Evolutionary conservation across 176 grass and related monocot species (phyloP), one percentile per base, ranked within the genome.

Genomic region (Triticum monococcum): DNA sequence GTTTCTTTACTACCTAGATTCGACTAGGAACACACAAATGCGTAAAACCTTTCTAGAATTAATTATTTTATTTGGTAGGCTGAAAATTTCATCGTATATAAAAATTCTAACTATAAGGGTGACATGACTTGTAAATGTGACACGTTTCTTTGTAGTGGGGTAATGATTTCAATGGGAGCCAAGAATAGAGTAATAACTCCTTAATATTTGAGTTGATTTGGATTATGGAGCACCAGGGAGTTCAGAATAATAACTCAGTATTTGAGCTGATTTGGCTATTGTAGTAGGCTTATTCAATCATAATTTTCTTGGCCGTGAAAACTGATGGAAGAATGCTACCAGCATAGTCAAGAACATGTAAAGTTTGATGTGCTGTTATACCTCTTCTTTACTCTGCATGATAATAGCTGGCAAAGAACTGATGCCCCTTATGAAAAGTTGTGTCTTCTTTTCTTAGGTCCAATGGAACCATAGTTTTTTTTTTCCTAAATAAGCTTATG

Each of bases 161-260:
- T 50, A 16, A 5, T 85, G 9, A 22, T 74, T 20, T 62, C 23
- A 57, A 20, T 60, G 14, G 80, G 77, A 22, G 35, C 57, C 12
- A 59, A 37, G 8, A 43, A 84, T 66, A 66, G 23, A 26, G 56
- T 59, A 59, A 59, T 79, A 23, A 63, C 26, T 72, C 26, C 30
- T 33, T 22, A 75, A 52, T 25, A 73, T 64, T 48, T 87, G 37
- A 56, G 20, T 20, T 83, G 45, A 31, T 83, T 61, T 88, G 18
- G 32, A 77, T 8, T 28, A 74, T 74, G 71, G 40, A 59, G 18
- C 56, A 3, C 7, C 18, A 59, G 56, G 56, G 18, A 22, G 56
- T 59, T 59, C 56, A 59, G 56, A 59, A 7, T 59, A 59, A 59
- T 9, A 59, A 59, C 56, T 59, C 20, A 59, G 20, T 59, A 59